Evolutionary conservation across 169 alveolate genomes (phyloP).

Genomic region (Plasmodium relictum): DNA sequence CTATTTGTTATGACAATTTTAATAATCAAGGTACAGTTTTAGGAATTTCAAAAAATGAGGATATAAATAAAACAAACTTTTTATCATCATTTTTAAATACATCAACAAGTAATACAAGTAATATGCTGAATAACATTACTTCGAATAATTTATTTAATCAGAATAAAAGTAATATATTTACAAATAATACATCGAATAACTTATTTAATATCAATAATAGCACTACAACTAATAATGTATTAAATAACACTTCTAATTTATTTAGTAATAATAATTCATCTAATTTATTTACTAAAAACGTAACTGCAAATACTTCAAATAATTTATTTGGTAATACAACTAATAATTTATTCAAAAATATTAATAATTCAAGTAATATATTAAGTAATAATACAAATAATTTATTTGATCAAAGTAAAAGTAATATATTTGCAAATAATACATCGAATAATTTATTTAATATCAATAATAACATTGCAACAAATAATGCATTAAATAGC

Average conservation of each 20-base stretch:
- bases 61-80: constrained; percentile 10
- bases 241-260: neutral
- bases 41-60: constrained; percentile 7
- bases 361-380: neutral
- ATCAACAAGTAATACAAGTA: neutral
- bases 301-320: neutral
- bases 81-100: constrained; percentile 1
- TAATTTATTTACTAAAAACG: constrained; percentile 4
- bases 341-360: neutral
- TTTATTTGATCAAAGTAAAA: constrained; percentile 25
- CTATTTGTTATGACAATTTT: neutral
- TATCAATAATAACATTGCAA: neutral
- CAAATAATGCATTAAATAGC: neutral
- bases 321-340: constrained; percentile 12
- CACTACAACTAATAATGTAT: neutral
- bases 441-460: neutral
- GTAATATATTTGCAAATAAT: neutral
- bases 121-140: neutral
- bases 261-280: neutral
- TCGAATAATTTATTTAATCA: constrained; percentile 7
- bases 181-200: neutral
- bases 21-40: constrained; percentile 8
- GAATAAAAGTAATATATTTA: constrained; percentile 21
- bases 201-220: neutral
- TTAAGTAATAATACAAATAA: constrained; percentile 2